phyloP scores from a whole-genome alignment of 352 stramenopile genomes.

The Globisporangium iwayamae region DNA sequence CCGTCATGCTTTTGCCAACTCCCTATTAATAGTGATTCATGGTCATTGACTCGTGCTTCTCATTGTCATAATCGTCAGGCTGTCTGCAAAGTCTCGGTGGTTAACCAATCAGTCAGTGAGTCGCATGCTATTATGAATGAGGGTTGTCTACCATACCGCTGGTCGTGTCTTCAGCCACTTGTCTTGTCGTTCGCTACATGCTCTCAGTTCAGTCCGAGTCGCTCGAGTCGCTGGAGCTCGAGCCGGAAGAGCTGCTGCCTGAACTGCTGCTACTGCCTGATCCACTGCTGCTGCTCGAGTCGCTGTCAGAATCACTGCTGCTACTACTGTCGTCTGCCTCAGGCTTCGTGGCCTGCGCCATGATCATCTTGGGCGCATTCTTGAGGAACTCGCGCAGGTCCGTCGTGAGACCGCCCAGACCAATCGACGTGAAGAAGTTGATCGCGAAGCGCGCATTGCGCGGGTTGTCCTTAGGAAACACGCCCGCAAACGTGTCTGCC shows the following conservation, averaged over 20 bases:
- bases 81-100: not conserved
- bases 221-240: slow-evolving; percentile 26
- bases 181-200: not conserved
- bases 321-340: slow-evolving; percentile 12
- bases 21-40: slow-evolving; percentile 2
- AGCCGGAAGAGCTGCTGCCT: slow-evolving; percentile 33
- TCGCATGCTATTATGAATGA: slow-evolving; percentile 8
- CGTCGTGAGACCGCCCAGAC: slow-evolving; percentile 96
- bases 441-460: slow-evolving; percentile 98
- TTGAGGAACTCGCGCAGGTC: slow-evolving; percentile 95
- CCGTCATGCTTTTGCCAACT: not conserved
- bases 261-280: slow-evolving; percentile 23
- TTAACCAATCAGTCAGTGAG: not conserved
- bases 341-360: slow-evolving; percentile 54
- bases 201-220: slow-evolving; percentile 30
- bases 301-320: slow-evolving; percentile 39
- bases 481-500: slow-evolving; percentile 88
- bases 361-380: slow-evolving; percentile 95
- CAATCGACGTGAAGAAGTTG: slow-evolving; percentile 99
- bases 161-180: not conserved
- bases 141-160: slow-evolving; percentile 2
- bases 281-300: slow-evolving; percentile 35
- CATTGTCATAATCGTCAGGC: not conserved
- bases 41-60: no score
- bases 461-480: slow-evolving; percentile 97